These are phyloP conservation scores for Juncus inflexus DNA, from an alignment of 176 grass and related monocot species.

Conservation along the genomic window DNA sequence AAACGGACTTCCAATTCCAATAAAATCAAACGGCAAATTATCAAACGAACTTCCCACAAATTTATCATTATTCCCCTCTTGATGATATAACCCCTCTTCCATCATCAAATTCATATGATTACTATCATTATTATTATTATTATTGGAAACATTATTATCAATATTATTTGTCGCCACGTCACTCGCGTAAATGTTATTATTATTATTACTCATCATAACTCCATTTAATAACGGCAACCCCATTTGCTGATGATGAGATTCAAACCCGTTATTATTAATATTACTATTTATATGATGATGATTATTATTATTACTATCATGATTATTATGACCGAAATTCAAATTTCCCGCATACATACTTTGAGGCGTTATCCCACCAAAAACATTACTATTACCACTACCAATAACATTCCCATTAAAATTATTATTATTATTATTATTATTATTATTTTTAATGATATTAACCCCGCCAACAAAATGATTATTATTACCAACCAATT, in stretches of 20 bases:
- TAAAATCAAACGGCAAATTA: slow-evolving; percentile 73
- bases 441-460: slow-evolving; percentile 28
- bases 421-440: slow-evolving; percentile 25
- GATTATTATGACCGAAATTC: no score
- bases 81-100: slow-evolving; percentile 58
- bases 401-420: no score
- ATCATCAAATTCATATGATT: slow-evolving; percentile 50
- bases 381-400: slow-evolving; percentile 8
- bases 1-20: slow-evolving; percentile 72
- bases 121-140: slow-evolving; percentile 23
- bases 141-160: slow-evolving; percentile 41
- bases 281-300: no score
- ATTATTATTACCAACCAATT: slow-evolving; percentile 21
- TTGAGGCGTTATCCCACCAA: slow-evolving; percentile 27
- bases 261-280: no score
- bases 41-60: slow-evolving; percentile 83
- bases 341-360: slow-evolving; percentile 35
- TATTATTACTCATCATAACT: slow-evolving; percentile 43
- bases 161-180: background rate
- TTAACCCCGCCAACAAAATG: slow-evolving; percentile 28
- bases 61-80: slow-evolving; percentile 72
- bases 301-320: no score
- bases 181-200: slow-evolving; percentile 26
- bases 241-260: slow-evolving; percentile 38
- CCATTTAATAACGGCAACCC: slow-evolving; percentile 36